Base-by-base conservation (phyloP, 805 yeast species). In the Hanseniaspora lachancei region DNA sequence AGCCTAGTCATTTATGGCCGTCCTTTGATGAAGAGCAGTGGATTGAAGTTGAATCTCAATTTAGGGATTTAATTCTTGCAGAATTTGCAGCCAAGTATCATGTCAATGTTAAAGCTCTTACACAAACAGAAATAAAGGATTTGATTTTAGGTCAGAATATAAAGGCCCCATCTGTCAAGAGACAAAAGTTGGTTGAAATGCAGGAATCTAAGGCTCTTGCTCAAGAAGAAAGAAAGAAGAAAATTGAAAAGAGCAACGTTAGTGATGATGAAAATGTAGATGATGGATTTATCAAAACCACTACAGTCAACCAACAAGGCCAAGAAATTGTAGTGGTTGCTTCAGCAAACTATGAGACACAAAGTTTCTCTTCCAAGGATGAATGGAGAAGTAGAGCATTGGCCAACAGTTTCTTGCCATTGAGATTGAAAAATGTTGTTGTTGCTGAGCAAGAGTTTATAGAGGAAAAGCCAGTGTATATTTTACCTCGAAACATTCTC, bases 251-350 rank as follows among this genome's bases (percentile, higher is more conserved):
- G 60, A 39, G 49, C 21, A 42, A 35, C 6, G 38, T 32, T 6
- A 15, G 35, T 5, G 20, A 38, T 29, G 50, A 53, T 20, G 41
- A 35, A 18, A 49, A 36, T 10, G 41, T 24, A 24, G 56, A 40
- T n/a, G 70, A 82, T 35, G 79, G 89, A 0, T 93, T 95, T 0
- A 76, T 83, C 61, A 89, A 87, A 62, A 81, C 95, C 0, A 84
- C 82, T 57, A 85, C 95, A 0, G 81, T 82, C 27, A 93, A 88
- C 64, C 95, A 86, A 2, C 97, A 89, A 64, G 99, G 99, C 36
- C 98, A 93, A 65, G 95, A 89, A 62, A 91, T 93, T 63, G 84
- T 86, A 43, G 91, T 96, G 0, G 96, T 91, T 34, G 89, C 97
- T 0, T 89, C 97, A 0, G 81, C 89, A 18, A 80, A 80, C 59